A percentile compares a stretch with the other conserved stretches of the same genome.
These are phyloP conservation scores for Emericellopsis terricola DNA, from an alignment of 495 filamentous ascomycete species.

Conservation along the genomic window DNA sequence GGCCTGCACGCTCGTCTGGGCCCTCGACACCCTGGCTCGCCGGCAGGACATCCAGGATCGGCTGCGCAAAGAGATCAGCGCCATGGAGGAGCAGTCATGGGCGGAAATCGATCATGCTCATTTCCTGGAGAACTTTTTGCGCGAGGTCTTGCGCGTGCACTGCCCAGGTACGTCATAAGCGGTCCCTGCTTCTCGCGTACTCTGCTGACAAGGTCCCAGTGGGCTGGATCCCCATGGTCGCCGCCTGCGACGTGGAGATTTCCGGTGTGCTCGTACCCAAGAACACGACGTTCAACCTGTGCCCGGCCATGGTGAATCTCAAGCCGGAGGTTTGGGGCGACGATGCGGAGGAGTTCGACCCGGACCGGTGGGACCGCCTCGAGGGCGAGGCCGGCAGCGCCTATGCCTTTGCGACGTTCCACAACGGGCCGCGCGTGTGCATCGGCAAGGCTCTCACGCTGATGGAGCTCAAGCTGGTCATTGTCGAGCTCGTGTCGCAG, in stretches of 20 bases:
- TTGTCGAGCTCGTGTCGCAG: constrained; percentile 10
- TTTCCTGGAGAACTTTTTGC: constrained; percentile 19
- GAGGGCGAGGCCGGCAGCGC: constrained; percentile 5
- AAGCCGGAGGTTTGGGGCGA: constrained; percentile 15
- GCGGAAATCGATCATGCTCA: constrained; percentile 15
- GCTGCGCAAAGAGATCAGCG: constrained; percentile 11
- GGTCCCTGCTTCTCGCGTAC: neutral
- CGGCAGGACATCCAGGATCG: constrained; percentile 8
- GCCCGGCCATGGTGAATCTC: constrained; percentile 9
- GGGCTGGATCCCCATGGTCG: constrained; percentile 9
- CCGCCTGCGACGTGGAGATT: constrained; percentile 10
- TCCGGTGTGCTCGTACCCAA: constrained; percentile 12
- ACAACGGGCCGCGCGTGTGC: constrained; percentile 13
- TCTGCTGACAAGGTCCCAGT: constrained; percentile 2
- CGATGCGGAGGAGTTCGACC: constrained; percentile 11
- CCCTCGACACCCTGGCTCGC: constrained; percentile 6
- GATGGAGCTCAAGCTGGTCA: constrained; percentile 9
- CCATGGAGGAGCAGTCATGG: constrained; percentile 8
- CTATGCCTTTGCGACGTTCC: constrained; percentile 13
- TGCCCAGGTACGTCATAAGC: constrained; percentile 13
- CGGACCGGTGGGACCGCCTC: constrained; percentile 15
- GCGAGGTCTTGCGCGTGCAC: constrained; percentile 20
- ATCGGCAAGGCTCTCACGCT: constrained; percentile 11
- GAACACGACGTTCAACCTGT: constrained; percentile 13
- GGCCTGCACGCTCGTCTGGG: constrained; percentile 8